These are phyloP conservation scores for Microsporum canis DNA, from an alignment of 2,329 filamentous ascomycete genomes.

Conservation along the genomic window DNA sequence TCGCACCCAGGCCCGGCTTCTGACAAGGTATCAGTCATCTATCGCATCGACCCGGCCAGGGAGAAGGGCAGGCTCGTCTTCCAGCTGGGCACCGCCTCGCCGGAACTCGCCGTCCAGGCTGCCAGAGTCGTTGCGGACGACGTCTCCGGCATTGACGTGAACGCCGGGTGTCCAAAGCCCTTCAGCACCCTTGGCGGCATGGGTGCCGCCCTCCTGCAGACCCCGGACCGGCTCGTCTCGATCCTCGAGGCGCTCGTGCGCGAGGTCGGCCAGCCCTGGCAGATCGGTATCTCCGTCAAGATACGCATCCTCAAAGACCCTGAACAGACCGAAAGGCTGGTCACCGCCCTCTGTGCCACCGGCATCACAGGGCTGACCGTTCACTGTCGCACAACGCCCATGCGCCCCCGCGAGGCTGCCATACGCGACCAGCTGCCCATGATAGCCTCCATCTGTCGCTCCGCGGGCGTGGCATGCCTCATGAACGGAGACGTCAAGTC, in stretches of 20 bases:
- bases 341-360: constrained; percentile 66
- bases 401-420: constrained; percentile 80
- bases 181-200: constrained; percentile 91
- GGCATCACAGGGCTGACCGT: constrained; percentile 88
- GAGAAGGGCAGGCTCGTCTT: constrained; percentile 73
- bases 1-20: constrained; percentile 49
- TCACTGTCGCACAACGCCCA: constrained; percentile 90
- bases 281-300: constrained; percentile 94
- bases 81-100: constrained; percentile 80
- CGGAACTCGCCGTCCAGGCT: constrained; percentile 70
- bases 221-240: constrained; percentile 68
- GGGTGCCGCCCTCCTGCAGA: constrained; percentile 81
- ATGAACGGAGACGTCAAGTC: constrained; percentile 88
- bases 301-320: constrained; percentile 75
- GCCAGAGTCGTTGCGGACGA: constrained; percentile 74
- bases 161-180: constrained; percentile 95
- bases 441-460: constrained; percentile 67
- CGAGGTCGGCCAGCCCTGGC: constrained; percentile 62
- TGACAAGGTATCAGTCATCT: constrained; percentile 59
- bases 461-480: constrained; percentile 78
- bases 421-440: constrained; percentile 77
- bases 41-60: constrained; percentile 64
- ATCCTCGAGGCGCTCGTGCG: constrained; percentile 76
- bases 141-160: constrained; percentile 90
- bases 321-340: constrained; percentile 63